These are phyloP conservation scores for Phytophthora quininea DNA, from an alignment of 352 stramenopile genomes.

Conservation along the genomic window DNA sequence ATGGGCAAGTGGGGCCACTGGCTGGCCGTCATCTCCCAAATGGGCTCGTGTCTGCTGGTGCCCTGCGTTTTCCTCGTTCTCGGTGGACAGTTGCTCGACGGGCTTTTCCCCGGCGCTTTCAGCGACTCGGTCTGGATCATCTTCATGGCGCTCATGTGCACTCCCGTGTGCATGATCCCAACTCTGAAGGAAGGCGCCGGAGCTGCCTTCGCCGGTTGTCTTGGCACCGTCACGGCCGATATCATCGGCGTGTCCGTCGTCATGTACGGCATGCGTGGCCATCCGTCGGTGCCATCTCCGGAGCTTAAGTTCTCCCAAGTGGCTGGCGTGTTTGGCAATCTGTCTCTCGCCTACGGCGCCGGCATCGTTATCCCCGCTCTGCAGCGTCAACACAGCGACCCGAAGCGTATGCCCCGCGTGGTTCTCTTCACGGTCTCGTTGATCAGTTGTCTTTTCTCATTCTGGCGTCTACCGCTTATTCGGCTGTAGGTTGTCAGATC, in stretches of 20 bases:
- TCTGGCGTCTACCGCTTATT: conserved; percentile 39
- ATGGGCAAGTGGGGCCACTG: conserved; percentile 58
- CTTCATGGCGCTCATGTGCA: conserved; percentile 52
- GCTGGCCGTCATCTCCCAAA: conserved; percentile 48
- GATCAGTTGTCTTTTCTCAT: conserved; percentile 43
- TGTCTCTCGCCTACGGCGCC: conserved; percentile 27
- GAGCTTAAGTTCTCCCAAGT: conserved; percentile 24
- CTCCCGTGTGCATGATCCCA: conserved; percentile 57
- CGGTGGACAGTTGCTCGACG: conserved; percentile 19
- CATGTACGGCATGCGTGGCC: conserved; percentile 28
- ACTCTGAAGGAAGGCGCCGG: conserved; percentile 59
- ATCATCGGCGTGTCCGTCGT: conserved; percentile 24
- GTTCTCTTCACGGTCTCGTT: conserved; percentile 42
- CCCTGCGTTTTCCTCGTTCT: conserved; percentile 36
- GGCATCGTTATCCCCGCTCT: conserved; percentile 25
- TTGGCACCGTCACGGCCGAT: conserved; percentile 43
- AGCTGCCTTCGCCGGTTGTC: conserved; percentile 50
- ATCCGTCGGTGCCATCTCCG: conserved; percentile 23
- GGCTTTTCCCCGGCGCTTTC: conserved; percentile 29
- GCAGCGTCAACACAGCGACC: conserved; percentile 26
- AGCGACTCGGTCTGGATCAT: conserved; percentile 55
- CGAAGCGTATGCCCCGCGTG: conserved; percentile 44
- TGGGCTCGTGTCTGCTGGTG: conserved; percentile 56
- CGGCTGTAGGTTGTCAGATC: conserved; percentile 45
- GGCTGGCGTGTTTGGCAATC: conserved; percentile 24